phyloP scores from a whole-genome alignment of 2,329 filamentous ascomycete genomes.

The Fusarium napiforme region DNA sequence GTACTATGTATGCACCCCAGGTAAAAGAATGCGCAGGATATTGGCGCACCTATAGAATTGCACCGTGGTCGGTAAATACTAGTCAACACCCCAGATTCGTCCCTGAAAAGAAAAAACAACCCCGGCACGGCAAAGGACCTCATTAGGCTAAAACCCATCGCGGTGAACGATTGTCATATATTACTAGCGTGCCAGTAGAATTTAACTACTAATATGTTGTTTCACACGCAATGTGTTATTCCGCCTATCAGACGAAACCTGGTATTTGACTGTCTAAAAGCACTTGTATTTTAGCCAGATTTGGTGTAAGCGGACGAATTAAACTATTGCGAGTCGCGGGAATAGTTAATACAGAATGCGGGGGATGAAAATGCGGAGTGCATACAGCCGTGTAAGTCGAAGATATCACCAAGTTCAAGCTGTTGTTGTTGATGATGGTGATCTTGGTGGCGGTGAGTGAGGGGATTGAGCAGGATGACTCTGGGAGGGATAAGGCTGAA shows the following conservation, averaged over 20 bases:
- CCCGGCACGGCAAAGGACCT: slow-evolving; percentile 6
- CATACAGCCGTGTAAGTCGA: neutral
- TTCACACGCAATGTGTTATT: slow-evolving; percentile 1
- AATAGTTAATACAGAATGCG: neutral
- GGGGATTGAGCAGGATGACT: neutral
- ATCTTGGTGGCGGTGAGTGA: neutral
- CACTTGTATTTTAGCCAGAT: slow-evolving; percentile 9
- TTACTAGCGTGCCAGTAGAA: slow-evolving; percentile 1
- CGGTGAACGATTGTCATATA: neutral
- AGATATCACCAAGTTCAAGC: neutral
- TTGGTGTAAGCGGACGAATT: slow-evolving; percentile 18
- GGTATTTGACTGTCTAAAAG: rapidly evolving
- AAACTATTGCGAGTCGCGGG: neutral
- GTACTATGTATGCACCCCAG: neutral
- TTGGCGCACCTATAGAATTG: slow-evolving; percentile 14
- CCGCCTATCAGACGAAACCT: neutral
- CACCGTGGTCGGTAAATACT: neutral
- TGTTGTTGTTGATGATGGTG: neutral
- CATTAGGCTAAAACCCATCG: slow-evolving; percentile 11
- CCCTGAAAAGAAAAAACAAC: neutral
- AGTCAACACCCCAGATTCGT: slow-evolving; percentile 12
- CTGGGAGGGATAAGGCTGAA: neutral
- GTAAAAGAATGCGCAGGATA: neutral
- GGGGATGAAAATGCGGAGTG: neutral
- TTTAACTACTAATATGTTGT: neutral